Evolutionary conservation across 1,284 basidiomycete species (phyloP).

Genomic region (Rhodotorula sp.): DNA sequence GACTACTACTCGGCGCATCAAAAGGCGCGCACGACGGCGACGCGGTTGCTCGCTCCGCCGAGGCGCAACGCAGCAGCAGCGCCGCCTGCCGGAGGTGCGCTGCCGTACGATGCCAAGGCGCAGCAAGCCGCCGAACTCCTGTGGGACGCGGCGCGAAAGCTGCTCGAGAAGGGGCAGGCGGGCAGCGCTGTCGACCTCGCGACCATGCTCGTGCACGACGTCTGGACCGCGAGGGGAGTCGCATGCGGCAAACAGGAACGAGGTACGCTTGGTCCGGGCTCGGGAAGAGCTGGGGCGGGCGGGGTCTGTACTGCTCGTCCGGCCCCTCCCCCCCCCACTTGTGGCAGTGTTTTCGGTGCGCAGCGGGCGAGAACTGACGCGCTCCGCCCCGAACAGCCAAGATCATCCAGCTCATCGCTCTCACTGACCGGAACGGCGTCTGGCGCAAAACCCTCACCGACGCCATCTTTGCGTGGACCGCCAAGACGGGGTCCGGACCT

Average conservation of each 20-base stretch:
- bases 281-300: background rate
- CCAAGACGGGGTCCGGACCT: slow-evolving; percentile 69
- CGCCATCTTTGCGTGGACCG: slow-evolving; percentile 78
- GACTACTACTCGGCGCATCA: slow-evolving; percentile 88
- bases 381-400: slow-evolving; percentile 28
- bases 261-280: slow-evolving; percentile 56
- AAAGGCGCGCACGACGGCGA: slow-evolving; percentile 88
- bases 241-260: slow-evolving; percentile 64
- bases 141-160: slow-evolving; percentile 76
- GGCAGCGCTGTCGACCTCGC: slow-evolving; percentile 80
- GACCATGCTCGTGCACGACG: slow-evolving; percentile 57
- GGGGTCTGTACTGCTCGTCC: too few relatives aligned
- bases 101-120: slow-evolving; percentile 58
- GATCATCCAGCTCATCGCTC: slow-evolving; percentile 74
- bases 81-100: slow-evolving; percentile 10
- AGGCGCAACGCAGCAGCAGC: slow-evolving; percentile 18
- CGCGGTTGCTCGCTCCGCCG: slow-evolving; percentile 62
- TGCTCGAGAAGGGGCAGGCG: slow-evolving; percentile 80
- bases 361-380: too few relatives aligned
- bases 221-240: slow-evolving; percentile 71
- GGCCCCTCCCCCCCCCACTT: background rate
- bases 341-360: background rate
- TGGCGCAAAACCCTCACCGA: slow-evolving; percentile 80
- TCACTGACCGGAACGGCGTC: slow-evolving; percentile 67
- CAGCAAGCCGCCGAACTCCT: slow-evolving; percentile 82